phyloP scores from a whole-genome alignment of 2,329 filamentous ascomycete species.

The Allantophomopsis cytisporea region DNA sequence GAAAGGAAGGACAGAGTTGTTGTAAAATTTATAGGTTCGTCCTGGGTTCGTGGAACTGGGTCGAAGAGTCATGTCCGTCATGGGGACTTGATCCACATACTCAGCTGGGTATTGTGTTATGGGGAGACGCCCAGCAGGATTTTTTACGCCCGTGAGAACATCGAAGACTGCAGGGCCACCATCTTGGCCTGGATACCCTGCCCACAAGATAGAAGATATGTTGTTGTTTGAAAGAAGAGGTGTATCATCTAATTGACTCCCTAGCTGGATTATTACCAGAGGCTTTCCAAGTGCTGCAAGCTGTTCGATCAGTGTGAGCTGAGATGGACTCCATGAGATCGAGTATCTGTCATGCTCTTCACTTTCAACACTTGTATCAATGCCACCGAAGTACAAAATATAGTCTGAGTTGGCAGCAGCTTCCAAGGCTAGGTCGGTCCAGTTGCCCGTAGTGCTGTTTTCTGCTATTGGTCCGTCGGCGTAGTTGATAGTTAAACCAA shows the following conservation, averaged over 20 bases:
- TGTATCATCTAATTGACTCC: constrained; percentile 35
- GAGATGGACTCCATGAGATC: constrained; percentile 35
- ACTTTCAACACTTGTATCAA: constrained; percentile 35
- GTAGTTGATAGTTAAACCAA: constrained; percentile 22
- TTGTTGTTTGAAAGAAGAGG: constrained; percentile 30
- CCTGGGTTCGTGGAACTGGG: constrained; percentile 24
- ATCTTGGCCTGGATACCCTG: constrained; percentile 44
- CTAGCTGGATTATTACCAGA: constrained; percentile 35
- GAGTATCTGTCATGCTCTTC: constrained; percentile 34
- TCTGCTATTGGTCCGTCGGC: constrained; percentile 20
- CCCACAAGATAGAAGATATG: constrained; percentile 40
- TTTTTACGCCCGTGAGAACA: constrained; percentile 32
- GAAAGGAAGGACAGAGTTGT: constrained; percentile 34
- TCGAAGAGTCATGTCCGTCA: constrained; percentile 41
- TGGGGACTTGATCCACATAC: constrained; percentile 34
- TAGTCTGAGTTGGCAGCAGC: constrained; percentile 30
- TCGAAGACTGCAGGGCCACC: constrained; percentile 41
- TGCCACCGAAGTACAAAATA: constrained; percentile 39
- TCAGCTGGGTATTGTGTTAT: constrained; percentile 39
- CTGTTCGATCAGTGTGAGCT: constrained; percentile 34
- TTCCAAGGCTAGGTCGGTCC: constrained; percentile 17
- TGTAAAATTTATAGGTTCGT: constrained; percentile 45
- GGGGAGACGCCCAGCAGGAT: constrained; percentile 38
- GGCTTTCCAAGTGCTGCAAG: constrained; percentile 31
- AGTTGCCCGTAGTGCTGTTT: constrained; percentile 17